Base-by-base conservation (phyloP, 2,329 filamentous ascomycete species). In the Neurospora sp. region DNA sequence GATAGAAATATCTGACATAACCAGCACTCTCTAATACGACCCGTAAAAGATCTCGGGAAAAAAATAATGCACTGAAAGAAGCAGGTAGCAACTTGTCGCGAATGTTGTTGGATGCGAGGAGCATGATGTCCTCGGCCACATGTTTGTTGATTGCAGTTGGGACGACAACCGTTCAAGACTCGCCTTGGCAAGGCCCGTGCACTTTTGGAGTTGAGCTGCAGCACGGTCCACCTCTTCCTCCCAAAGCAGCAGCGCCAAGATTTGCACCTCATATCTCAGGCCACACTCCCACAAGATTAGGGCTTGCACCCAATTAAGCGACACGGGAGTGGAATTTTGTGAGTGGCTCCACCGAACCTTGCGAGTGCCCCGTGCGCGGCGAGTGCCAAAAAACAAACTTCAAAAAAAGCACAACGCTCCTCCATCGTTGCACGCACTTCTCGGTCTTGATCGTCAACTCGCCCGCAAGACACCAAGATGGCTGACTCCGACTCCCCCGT, bases 401-500 rank as follows among this genome's bases (percentile, higher is more conserved):
- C 43, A 70, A 70, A 70, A 71, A 68, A 71, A 62, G 67, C 70
- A 74, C 74, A 75, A 74, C 71, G 38, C 70, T 70, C 68, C 70
- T 66, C 42, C 68, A 72, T 38, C 8, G 33, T 17, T 67, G 36
- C 66, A 72, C 72, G 36, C 66, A 72, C 72, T 68, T 70, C 46
- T 66, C 66, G 73, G 69, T 70, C 71, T 72, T 72, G 71, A 73
- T 73, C 70, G 74, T 73, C 72, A 74, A 75, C 70, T 70, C 69
- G 71, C 70, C 75, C 76, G 73, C 74, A 71, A 76, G 73, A 72
- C 72, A 70, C 73, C 75, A 96, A 85, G 84, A 97, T 97, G 95
- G 92, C 94, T 86, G 92, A 94, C 86, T 84, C 85, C 81, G 90
- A 93, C 82, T 84, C 85, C 79, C 85, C 90, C 82, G 90, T 93